phyloP scores from a whole-genome alignment of 1,284 basidiomycete genomes.

The Malassezia obtusa region DNA sequence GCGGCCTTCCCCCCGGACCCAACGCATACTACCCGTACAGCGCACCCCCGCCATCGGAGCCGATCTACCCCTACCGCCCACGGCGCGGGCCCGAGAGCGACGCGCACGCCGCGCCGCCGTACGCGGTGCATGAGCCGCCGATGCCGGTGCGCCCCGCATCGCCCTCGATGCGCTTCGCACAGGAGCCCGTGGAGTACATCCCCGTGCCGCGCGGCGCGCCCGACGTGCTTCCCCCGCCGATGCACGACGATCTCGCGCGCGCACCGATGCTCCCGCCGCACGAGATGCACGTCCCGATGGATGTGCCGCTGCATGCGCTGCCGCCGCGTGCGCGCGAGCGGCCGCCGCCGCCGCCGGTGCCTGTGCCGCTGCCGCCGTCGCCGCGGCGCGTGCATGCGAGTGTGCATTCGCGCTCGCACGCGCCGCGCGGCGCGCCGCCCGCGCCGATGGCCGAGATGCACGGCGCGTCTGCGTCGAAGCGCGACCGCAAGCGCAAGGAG shows the following conservation, averaged over 20 bases:
- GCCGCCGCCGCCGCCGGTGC: background rate
- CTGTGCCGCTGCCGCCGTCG: background rate
- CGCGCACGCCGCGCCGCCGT: background rate
- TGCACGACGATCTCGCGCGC: constrained; percentile 5
- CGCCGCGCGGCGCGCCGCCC: background rate
- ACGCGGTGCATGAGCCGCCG: background rate
- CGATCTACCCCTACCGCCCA: background rate
- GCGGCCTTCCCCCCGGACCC: background rate
- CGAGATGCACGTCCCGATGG: constrained; percentile 2
- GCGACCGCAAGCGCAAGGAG: constrained; percentile 41
- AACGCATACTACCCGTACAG: background rate
- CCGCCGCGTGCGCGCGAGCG: background rate
- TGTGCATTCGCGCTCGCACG: background rate
- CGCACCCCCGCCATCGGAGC: background rate
- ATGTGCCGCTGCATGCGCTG: background rate
- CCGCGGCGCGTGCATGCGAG: background rate
- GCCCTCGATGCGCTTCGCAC: constrained; percentile 3
- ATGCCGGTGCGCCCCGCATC: background rate
- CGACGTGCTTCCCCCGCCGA: constrained; percentile 1
- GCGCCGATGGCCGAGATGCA: background rate
- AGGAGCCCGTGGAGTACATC: constrained; percentile 10
- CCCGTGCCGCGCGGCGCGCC: background rate
- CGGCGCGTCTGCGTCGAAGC: constrained; percentile 12
- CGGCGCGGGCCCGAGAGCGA: background rate
- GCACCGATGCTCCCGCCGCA: background rate